These are phyloP conservation scores for Fusarium haematococcum DNA, from an alignment of 2,329 filamentous ascomycete species.

Conservation along the genomic window DNA sequence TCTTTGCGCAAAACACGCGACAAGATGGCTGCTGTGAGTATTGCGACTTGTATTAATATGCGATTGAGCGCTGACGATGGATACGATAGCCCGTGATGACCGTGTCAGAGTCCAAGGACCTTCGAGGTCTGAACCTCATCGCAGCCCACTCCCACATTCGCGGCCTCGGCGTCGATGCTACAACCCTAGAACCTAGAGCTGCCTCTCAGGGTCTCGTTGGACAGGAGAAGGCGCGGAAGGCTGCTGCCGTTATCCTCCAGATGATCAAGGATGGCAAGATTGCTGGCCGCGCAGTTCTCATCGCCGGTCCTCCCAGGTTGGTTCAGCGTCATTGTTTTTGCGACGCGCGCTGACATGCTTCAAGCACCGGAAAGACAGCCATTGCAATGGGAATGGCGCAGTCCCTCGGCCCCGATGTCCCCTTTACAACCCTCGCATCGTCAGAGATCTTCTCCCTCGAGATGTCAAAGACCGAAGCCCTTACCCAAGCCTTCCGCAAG, in stretches of 20 bases:
- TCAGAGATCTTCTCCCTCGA: conserved; percentile 99
- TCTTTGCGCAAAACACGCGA: conserved; percentile 36
- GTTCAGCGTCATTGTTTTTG: conserved; percentile 16
- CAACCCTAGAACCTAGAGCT: conserved; percentile 87
- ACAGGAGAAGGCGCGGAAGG: conserved; percentile 96
- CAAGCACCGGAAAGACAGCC: conserved; percentile 94
- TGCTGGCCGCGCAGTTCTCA: conserved; percentile 91
- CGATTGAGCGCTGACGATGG: conserved; percentile 36
- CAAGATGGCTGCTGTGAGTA: conserved; percentile 67
- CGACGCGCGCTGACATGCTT: conserved; percentile 30
- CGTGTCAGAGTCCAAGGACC: conserved; percentile 94
- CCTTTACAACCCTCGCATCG: conserved; percentile 94
- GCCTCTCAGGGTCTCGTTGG: conserved; percentile 94
- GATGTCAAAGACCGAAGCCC: conserved; percentile 98
- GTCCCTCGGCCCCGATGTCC: conserved; percentile 91
- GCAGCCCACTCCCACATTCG: conserved; percentile 98
- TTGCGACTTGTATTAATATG: conserved; percentile 7
- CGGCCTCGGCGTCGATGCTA: conserved; percentile 91
- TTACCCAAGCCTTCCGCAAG: conserved; percentile 98
- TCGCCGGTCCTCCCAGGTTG: conserved; percentile 90
- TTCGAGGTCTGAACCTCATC: conserved; percentile 96
- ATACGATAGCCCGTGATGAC: conserved; percentile 71
- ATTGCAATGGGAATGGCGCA: conserved; percentile 99
- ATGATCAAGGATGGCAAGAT: conserved; percentile 99
- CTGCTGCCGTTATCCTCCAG: conserved; percentile 93